Conservation (phyloP, 495 filamentous ascomycete genomes). For the Aspergillus carlsbadensis region DNA sequence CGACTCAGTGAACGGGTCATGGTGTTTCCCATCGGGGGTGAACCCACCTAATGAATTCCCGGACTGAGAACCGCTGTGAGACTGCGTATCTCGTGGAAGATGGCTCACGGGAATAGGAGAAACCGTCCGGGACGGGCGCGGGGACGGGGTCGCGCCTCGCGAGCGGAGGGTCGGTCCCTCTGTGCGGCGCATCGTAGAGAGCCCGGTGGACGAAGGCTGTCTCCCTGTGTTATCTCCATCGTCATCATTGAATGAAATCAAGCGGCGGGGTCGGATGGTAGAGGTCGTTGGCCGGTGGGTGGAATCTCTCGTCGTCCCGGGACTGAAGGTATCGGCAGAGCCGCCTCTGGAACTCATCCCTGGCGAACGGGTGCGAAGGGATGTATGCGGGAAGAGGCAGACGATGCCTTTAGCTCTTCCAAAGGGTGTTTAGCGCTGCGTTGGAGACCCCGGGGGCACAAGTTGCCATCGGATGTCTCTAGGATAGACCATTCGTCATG, state of each 20-base stretch:
- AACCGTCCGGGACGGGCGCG: conserved; percentile 41
- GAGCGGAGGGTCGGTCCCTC: conserved; percentile 34
- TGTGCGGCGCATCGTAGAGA: conserved; percentile 29
- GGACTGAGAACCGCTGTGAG: conserved; percentile 18
- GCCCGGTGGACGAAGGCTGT: conserved; percentile 33
- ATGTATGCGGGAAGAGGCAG: conserved; percentile 18
- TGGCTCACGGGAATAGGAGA: conserved; percentile 50
- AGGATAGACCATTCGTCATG: conserved; percentile 46
- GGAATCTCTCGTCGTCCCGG: conserved; percentile 34
- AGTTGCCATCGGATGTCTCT: conserved; percentile 44
- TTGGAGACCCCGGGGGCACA: conserved; percentile 39
- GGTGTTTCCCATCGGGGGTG: conserved; percentile 23
- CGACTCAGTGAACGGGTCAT: conserved; percentile 25
- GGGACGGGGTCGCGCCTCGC: conserved; percentile 42
- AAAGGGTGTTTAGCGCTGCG: conserved; percentile 13
- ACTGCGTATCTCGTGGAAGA: conserved; percentile 39
- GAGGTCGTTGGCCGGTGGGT: conserved; percentile 33
- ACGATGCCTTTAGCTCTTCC: conserved; percentile 25
- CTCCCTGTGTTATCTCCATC: conserved; percentile 33
- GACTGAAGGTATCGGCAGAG: conserved; percentile 39
- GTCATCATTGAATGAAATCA: conserved; percentile 43
- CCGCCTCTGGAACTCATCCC: conserved; percentile 49
- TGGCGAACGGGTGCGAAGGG: conserved; percentile 21
- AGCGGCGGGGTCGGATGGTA: conserved; percentile 43
- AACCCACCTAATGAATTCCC: conserved; percentile 32